These are phyloP conservation scores for Phascolomyces articulosus DNA, from an alignment of 371 early-diverging fungal genomes.

Conservation along the genomic window DNA sequence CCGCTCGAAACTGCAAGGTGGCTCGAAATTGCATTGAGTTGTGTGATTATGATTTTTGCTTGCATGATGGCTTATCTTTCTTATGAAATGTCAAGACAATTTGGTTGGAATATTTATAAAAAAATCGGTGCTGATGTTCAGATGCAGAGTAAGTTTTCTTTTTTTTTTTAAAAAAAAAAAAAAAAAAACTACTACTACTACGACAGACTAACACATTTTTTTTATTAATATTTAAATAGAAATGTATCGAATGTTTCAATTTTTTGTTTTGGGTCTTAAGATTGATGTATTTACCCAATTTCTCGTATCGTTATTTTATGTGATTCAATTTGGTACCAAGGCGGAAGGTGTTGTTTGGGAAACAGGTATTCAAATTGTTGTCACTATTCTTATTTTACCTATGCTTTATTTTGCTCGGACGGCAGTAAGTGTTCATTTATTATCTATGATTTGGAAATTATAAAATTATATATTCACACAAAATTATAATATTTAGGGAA, in stretches of 20 bases:
- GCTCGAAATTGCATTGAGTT: constrained; percentile 44
- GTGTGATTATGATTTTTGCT: constrained; percentile 36
- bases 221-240: constrained; percentile 14
- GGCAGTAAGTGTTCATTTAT: constrained; percentile 33
- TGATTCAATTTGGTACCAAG: constrained; percentile 43
- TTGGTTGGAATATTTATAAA: constrained; percentile 47
- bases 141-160: constrained; percentile 29
- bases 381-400: constrained; percentile 44
- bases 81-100: constrained; percentile 38
- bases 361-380: constrained; percentile 35
- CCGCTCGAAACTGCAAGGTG: constrained; percentile 39
- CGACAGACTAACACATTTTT: too few relatives aligned
- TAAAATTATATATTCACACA: neutral
- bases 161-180: neutral
- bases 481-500: constrained; percentile 23
- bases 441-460: neutral
- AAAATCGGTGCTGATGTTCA: constrained; percentile 43
- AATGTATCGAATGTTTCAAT: constrained; percentile 51
- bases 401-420: constrained; percentile 49
- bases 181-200: neutral
- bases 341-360: constrained; percentile 32
- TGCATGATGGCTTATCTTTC: constrained; percentile 32
- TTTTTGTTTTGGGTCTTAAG: constrained; percentile 51
- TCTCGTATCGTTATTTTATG: constrained; percentile 47
- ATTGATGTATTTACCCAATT: constrained; percentile 52